phyloP scores from a whole-genome alignment of 345 rosid genomes.

The Melastoma malabathricum region DNA sequence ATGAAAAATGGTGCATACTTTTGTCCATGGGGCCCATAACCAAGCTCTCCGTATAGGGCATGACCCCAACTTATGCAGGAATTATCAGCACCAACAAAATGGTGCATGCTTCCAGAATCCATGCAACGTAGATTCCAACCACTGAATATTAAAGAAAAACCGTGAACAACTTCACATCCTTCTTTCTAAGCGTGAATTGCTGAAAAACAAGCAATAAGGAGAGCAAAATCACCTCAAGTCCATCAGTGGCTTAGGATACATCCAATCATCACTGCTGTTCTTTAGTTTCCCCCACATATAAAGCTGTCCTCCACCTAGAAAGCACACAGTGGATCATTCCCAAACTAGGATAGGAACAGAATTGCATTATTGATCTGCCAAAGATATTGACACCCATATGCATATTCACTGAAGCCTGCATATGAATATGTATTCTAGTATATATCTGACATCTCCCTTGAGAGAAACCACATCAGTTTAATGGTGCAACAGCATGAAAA shows the following conservation, averaged over 20 bases:
- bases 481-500: not conserved
- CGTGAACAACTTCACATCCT: not conserved
- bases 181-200: not conserved
- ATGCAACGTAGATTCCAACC: slow-evolving; percentile 98
- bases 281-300: slow-evolving; percentile 99
- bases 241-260: slow-evolving; percentile 98
- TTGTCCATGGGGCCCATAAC: slow-evolving; percentile 89
- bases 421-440: too few species aligned
- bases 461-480: too few species aligned
- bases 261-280: slow-evolving; percentile 89
- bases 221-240: slow-evolving; percentile 64
- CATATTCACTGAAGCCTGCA: too few species aligned
- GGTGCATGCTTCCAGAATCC: slow-evolving; percentile 96
- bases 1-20: too few species aligned
- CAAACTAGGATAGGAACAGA: not conserved
- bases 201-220: not conserved
- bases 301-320: slow-evolving; percentile 87
- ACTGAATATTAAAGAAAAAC: slow-evolving; percentile 23
- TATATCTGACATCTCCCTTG: too few species aligned
- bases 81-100: slow-evolving; percentile 90
- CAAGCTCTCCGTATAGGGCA: slow-evolving; percentile 88
- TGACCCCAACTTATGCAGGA: slow-evolving; percentile 99
- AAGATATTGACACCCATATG: too few species aligned
- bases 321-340: slow-evolving; percentile 3
- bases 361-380: too few species aligned